These are phyloP conservation scores for Didymosphaeria variabile DNA, from an alignment of 2,329 filamentous ascomycete genomes.

Conservation along the genomic window DNA sequence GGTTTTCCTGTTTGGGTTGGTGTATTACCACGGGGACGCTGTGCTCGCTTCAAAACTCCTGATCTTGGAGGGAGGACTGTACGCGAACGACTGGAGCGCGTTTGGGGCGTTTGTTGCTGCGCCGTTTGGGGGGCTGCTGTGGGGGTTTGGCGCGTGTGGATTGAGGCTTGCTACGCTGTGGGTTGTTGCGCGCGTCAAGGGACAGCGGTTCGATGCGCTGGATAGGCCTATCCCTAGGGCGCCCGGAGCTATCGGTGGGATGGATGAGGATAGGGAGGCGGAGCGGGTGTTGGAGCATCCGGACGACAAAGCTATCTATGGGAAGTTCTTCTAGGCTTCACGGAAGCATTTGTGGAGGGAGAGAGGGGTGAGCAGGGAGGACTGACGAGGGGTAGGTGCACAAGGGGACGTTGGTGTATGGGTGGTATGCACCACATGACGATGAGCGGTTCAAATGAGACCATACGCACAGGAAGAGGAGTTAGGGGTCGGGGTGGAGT, in stretches of 20 bases:
- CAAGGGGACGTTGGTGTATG: too few species aligned
- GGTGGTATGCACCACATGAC: too few species aligned
- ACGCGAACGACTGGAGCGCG: slow-evolving; percentile 79
- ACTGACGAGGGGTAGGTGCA: background rate
- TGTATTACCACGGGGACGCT: slow-evolving; percentile 78
- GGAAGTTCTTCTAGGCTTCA: slow-evolving; percentile 41
- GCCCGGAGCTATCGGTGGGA: slow-evolving; percentile 14
- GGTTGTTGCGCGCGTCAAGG: slow-evolving; percentile 64
- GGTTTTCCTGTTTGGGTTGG: slow-evolving; percentile 81
- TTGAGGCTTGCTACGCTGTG: slow-evolving; percentile 69
- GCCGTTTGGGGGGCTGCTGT: slow-evolving; percentile 77
- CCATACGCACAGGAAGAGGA: too few species aligned
- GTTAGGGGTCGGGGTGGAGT: too few species aligned
- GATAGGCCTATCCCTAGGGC: slow-evolving; percentile 56
- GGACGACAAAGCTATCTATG: slow-evolving; percentile 34
- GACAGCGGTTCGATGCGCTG: slow-evolving; percentile 71
- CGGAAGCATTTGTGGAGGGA: background rate
- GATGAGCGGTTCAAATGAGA: too few species aligned
- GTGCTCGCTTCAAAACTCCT: slow-evolving; percentile 72
- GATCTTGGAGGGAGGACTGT: slow-evolving; percentile 76
- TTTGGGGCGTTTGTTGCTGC: slow-evolving; percentile 86
- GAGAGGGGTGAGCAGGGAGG: background rate
- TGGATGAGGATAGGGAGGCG: slow-evolving; percentile 36
- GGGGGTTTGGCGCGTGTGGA: slow-evolving; percentile 70
- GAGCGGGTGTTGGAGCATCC: slow-evolving; percentile 36